These are phyloP conservation scores for Penicillium silybi DNA, from an alignment of 495 filamentous ascomycete genomes.

Conservation along the genomic window DNA sequence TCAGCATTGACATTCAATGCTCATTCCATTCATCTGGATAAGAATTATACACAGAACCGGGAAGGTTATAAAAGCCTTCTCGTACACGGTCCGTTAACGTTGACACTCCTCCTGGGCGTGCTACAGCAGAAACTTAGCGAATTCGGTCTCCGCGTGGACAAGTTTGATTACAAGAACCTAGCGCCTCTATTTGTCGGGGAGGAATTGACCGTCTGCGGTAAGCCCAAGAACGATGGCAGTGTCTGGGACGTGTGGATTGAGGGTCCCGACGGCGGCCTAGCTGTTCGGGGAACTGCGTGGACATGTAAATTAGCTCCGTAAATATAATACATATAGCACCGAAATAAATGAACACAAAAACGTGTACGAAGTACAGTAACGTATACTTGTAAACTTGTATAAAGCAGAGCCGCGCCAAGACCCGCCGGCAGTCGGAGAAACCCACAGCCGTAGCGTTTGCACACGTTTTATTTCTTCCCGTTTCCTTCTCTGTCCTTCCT, in stretches of 20 bases:
- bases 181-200: slow-evolving; percentile 75
- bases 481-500: slow-evolving; percentile 9
- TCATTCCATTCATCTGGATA: slow-evolving; percentile 81
- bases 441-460: slow-evolving; percentile 13
- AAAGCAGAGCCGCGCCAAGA: slow-evolving; percentile 1
- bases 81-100: slow-evolving; percentile 81
- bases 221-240: slow-evolving; percentile 24
- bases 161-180: slow-evolving; percentile 76
- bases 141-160: slow-evolving; percentile 27
- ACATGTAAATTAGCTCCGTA: slow-evolving; percentile 8
- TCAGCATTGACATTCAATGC: slow-evolving; percentile 83
- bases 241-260: slow-evolving; percentile 68
- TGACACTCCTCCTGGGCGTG: slow-evolving; percentile 67
- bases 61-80: slow-evolving; percentile 74
- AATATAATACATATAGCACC: neutral
- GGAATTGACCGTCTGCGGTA: slow-evolving; percentile 55
- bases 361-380: neutral
- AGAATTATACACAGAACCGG: slow-evolving; percentile 57
- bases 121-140: slow-evolving; percentile 49
- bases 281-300: slow-evolving; percentile 53
- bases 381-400: neutral
- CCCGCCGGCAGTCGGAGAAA: slow-evolving; percentile 17
- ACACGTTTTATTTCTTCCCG: slow-evolving; percentile 24
- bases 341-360: neutral
- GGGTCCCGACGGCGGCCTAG: slow-evolving; percentile 52